Evolutionary conservation across 495 filamentous ascomycete genomes (phyloP).

Genomic region (Aspergillus indologenus): DNA sequence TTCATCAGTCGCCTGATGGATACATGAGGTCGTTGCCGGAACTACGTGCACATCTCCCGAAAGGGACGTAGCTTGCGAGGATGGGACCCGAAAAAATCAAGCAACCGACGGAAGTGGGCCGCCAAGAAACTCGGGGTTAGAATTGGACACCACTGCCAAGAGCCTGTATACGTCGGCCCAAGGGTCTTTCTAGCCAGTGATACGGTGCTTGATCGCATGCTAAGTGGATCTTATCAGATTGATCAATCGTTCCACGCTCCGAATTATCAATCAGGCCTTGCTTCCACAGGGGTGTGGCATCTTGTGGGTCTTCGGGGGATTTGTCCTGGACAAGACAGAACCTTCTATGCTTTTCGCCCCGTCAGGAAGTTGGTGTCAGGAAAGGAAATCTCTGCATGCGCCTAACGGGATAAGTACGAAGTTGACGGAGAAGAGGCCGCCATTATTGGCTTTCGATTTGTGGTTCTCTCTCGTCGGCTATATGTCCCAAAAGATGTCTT

Average conservation of each 20-base stretch:
- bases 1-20: neutral
- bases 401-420: neutral
- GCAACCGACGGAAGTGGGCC: neutral
- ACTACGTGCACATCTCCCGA: neutral
- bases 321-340: neutral
- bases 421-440: no score
- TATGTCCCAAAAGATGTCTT: neutral
- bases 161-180: neutral
- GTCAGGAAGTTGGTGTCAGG: neutral
- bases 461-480: neutral
- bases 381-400: neutral
- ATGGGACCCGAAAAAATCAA: neutral
- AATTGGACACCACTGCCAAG: neutral
- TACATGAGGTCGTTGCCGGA: neutral
- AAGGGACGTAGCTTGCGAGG: neutral
- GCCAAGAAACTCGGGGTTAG: neutral
- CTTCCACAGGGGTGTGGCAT: neutral
- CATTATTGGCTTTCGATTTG: neutral
- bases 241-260: neutral
- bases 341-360: neutral
- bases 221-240: neutral
- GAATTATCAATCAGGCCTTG: neutral
- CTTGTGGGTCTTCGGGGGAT: neutral
- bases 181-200: neutral
- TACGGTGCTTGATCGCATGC: neutral